Evolutionary conservation across 177 flowering plant species (phyloP), one percentile per base, ranked within the genome.

Genomic region (Vitis hybrid): DNA sequence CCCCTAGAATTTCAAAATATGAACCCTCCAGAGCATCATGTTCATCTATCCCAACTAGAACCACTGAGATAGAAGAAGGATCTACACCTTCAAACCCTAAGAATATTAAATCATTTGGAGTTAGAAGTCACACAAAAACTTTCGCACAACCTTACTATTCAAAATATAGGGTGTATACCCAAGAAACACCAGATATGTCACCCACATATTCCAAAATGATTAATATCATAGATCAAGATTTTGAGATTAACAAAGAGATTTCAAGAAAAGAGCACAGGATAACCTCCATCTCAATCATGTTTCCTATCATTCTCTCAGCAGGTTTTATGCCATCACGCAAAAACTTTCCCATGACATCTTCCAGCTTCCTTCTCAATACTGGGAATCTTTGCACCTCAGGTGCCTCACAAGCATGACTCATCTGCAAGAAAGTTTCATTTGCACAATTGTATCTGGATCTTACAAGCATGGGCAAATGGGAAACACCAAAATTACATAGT

Each of bases 271-370:
- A 39, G 45, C 5, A 39, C 45, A 39, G 45, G 8, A 26, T 49
- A 52, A 86, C 89, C 89, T 86, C 87, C 81, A 82, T 79, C n/a
- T 83, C 84, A 66, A 86, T 76, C 9, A 80, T 22, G 70, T 77
- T 61, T 12, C 10, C 67, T 8, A 86, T 84, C 77, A 83, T 82
- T 50, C 33, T 76, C 72, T 83, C 82, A 52, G 84, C 73, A 67
- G 87, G 83, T 55, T 66, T 65, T 56, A 77, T 68, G 39, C 78
- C 75, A 51, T 78, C 82, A 15, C 72, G 71, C 67, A 86, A 56
- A 70, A 82, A 83, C 56, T 72, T 72, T 29, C 77, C 80, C 59
- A 77, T 57, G n/a, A 83, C 82, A 68, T 79, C 89, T 62, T 80
- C 83, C 63, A 86, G 1, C n/a, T 78, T 78, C 74, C 55, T 83